Evolutionary conservation across 1,139 yeast genomes (phyloP), one percentile per base, ranked within the genome.

Genomic region (Pneumocystis sp.): DNA sequence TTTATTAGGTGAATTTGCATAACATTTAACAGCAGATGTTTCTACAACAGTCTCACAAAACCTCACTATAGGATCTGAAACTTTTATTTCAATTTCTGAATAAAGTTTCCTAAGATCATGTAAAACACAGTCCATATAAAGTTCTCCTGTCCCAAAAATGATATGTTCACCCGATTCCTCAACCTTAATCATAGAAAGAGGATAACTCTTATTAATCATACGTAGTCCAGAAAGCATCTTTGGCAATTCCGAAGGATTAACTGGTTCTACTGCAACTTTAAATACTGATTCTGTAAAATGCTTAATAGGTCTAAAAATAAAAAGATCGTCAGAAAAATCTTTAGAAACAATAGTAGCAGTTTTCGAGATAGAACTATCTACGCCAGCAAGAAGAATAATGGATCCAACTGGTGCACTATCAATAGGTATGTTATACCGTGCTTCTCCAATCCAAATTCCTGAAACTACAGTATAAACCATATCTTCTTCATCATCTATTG

Each of bases 131-230:
- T 95, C 98, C 76, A 95, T 75, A 72, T 88, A 89, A 21, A 93
- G 72, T 73, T 95, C 98, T 3, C 98, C 98, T 2, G 90, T 83
- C 0, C 95, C 96, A 39, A 85, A 73, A 1, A 95, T 73, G 0
- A 85, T 84, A 73, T 87, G 89, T 71, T 91, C 97, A 1, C 97
- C 97, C 66, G 91, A 86, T 70, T 88, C 96, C 73, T 89, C 96
- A 0, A 87, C 91, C 68, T 81, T 83, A 7, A 89, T 78, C 39
- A 80, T 80, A 50, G 85, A 79, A 6, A 91, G 84, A 17, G 87
- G 80, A 72, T 88, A 91, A 0, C 86, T 77, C 69, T 82, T 83
- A 69, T 82, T 82, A 35, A 87, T 77, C 66, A 80, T 82, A 67
- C 87, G 79, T 63, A 93, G 76, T 0, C 91, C 90, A 25, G 83